Percentiles rank a stretch among this genome's conserved stretches.
These are phyloP conservation scores for Yamadazyma kitorensis DNA, from an alignment of 805 yeast species.

Conservation along the genomic window DNA sequence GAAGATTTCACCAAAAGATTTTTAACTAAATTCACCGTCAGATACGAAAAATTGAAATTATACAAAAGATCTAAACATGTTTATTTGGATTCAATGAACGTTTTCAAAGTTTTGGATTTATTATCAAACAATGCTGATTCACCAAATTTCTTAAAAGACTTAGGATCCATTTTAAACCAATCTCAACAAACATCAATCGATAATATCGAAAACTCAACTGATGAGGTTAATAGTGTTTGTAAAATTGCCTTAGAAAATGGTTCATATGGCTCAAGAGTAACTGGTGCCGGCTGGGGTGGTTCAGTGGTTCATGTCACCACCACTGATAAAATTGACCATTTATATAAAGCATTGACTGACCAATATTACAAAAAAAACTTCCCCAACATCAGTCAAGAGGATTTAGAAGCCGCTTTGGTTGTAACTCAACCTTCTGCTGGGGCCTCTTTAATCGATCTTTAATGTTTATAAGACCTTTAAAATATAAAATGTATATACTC, in stretches of 20 bases:
- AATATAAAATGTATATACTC: too few species aligned
- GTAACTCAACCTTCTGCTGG: conserved; percentile 58
- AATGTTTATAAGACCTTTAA: too few species aligned
- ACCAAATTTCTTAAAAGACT: conserved; percentile 33
- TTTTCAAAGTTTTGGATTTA: conserved; percentile 46
- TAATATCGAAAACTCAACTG: conserved; percentile 48
- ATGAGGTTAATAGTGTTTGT: conserved; percentile 53
- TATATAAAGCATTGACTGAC: conserved; percentile 43
- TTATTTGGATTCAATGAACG: conserved; percentile 58
- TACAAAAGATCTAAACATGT: conserved; percentile 63
- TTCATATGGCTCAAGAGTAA: conserved; percentile 63
- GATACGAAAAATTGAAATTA: conserved; percentile 52
- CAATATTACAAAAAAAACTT: conserved; percentile 49
- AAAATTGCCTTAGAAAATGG: conserved; percentile 54
- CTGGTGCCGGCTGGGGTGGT: conserved; percentile 83
- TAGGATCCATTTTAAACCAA: conserved; percentile 57
- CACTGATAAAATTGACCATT: conserved; percentile 33
- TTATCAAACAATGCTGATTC: conserved; percentile 28
- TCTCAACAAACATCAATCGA: conserved; percentile 53
- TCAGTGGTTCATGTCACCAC: conserved; percentile 64
- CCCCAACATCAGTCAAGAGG: conserved; percentile 46
- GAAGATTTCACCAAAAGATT: conserved; percentile 45
- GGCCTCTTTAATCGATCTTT: conserved; percentile 28
- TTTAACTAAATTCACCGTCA: conserved; percentile 53
- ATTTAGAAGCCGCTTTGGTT: conserved; percentile 50